Conservation (phyloP, 139 green algal genomes). For the Chlorella sp. region DNA sequence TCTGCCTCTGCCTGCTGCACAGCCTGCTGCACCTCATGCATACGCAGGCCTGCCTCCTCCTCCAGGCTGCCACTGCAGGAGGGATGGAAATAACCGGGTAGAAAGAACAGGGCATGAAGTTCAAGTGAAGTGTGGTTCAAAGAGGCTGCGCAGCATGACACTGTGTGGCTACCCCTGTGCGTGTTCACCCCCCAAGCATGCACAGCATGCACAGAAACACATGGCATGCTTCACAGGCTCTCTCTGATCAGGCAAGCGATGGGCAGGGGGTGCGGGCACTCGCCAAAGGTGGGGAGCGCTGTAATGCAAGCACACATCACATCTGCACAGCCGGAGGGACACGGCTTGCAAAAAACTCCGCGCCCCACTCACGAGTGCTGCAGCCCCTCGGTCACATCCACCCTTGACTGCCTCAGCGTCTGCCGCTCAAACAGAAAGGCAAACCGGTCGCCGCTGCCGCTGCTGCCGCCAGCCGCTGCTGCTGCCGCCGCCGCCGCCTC, state of each 20-base stretch:
- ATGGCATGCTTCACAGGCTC: too few relatives aligned
- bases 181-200: too few relatives aligned
- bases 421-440: neutral
- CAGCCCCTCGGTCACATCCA: neutral
- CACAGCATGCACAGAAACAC: too few relatives aligned
- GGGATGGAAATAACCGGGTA: neutral
- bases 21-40: conserved; percentile 45
- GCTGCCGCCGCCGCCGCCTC: neutral
- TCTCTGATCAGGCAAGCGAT: too few relatives aligned
- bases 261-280: too few relatives aligned
- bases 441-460: too few relatives aligned
- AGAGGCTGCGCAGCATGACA: too few relatives aligned
- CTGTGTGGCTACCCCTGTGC: too few relatives aligned
- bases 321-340: neutral
- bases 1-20: conserved; percentile 49
- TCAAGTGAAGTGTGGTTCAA: too few relatives aligned
- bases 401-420: neutral
- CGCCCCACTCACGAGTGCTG: neutral
- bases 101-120: neutral
- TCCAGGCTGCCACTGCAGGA: conserved; percentile 26
- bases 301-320: too few relatives aligned
- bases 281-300: too few relatives aligned
- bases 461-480: neutral
- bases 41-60: conserved; percentile 27
- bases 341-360: neutral